Evolutionary conservation across 202 grass and related monocot genomes (phyloP).

Genomic region (Cymbopogon flexuosus): DNA sequence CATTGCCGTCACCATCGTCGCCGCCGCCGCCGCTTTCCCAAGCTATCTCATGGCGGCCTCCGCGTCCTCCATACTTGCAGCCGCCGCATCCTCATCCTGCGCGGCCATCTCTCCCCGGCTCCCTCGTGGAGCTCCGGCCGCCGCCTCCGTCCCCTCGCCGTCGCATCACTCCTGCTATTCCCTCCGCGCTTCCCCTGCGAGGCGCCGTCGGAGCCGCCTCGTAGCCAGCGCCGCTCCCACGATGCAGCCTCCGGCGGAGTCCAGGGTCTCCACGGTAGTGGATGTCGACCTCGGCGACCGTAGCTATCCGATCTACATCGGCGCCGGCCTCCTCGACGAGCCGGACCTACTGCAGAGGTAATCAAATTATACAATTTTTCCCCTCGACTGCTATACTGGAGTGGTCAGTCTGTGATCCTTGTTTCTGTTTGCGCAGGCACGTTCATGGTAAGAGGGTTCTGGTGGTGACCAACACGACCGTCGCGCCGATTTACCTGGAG

Average conservation of each 20-base stretch:
- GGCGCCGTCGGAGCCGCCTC: slow-evolving; percentile 19
- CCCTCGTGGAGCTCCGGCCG: slow-evolving; percentile 14
- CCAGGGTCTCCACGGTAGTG: slow-evolving; percentile 70
- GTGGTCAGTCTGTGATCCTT: background rate
- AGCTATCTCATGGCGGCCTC: slow-evolving; percentile 43
- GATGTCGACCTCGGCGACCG: slow-evolving; percentile 89
- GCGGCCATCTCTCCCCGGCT: slow-evolving; percentile 30
- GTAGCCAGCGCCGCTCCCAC: slow-evolving; percentile 46
- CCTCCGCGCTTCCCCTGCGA: slow-evolving; percentile 23
- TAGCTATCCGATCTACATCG: slow-evolving; percentile 98
- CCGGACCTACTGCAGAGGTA: slow-evolving; percentile 88
- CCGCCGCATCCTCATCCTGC: slow-evolving; percentile 33
- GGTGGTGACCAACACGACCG: slow-evolving; percentile 92
- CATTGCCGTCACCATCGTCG: background rate
- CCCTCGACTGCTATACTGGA: background rate
- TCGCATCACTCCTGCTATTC: slow-evolving; percentile 32
- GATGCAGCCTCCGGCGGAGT: slow-evolving; percentile 52
- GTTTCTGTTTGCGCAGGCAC: slow-evolving; percentile 49
- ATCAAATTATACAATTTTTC: background rate
- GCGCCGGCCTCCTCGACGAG: slow-evolving; percentile 65
- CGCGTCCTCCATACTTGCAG: slow-evolving; percentile 26
- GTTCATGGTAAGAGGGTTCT: slow-evolving; percentile 88
- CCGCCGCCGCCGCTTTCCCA: slow-evolving; percentile 6
- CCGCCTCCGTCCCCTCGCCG: slow-evolving; percentile 29
- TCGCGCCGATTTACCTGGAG: slow-evolving; percentile 80